These are phyloP conservation scores for Tephrocybe rancida DNA, from an alignment of 768 basidiomycete species.

Conservation along the genomic window DNA sequence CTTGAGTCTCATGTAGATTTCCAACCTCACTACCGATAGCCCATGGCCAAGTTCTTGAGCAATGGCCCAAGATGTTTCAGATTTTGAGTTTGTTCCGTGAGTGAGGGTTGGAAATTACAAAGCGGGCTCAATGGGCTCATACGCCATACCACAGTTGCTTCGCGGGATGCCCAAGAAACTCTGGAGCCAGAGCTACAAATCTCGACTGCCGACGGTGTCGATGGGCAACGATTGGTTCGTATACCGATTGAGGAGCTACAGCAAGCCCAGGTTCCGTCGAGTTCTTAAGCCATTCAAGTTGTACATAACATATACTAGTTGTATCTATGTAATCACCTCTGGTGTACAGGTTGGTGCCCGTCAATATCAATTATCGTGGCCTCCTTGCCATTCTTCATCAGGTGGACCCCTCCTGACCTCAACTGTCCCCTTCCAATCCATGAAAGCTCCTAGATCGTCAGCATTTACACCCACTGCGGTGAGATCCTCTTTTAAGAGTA, in stretches of 20 bases:
- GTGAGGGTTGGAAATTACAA: slow-evolving; percentile 25
- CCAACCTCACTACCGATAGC: slow-evolving; percentile 38
- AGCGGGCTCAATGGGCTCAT: not conserved
- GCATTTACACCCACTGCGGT: slow-evolving; percentile 40
- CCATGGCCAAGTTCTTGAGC: slow-evolving; percentile 75
- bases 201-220: slow-evolving; percentile 13
- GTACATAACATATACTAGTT: not conserved
- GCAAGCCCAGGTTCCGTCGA: slow-evolving; percentile 25
- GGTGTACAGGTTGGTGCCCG: no score
- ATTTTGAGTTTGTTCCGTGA: slow-evolving; percentile 70
- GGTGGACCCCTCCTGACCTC: slow-evolving; percentile 48
- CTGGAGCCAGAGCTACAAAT: slow-evolving; percentile 5
- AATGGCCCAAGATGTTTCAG: slow-evolving; percentile 85
- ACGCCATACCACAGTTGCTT: slow-evolving; percentile 44
- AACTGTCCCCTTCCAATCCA: slow-evolving; percentile 44
- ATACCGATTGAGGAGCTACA: slow-evolving; percentile 72
- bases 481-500: slow-evolving; percentile 37
- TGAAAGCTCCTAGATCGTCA: slow-evolving; percentile 45
- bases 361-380: slow-evolving; percentile 19
- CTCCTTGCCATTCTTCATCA: slow-evolving; percentile 43
- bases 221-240: slow-evolving; percentile 71
- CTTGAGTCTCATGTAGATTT: not conserved
- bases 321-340: no score
- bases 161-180: slow-evolving; percentile 37
- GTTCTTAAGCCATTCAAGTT: slow-evolving; percentile 5